Conservation (phyloP, 179 eudicot genomes). For the Silene coronaria region DNA sequence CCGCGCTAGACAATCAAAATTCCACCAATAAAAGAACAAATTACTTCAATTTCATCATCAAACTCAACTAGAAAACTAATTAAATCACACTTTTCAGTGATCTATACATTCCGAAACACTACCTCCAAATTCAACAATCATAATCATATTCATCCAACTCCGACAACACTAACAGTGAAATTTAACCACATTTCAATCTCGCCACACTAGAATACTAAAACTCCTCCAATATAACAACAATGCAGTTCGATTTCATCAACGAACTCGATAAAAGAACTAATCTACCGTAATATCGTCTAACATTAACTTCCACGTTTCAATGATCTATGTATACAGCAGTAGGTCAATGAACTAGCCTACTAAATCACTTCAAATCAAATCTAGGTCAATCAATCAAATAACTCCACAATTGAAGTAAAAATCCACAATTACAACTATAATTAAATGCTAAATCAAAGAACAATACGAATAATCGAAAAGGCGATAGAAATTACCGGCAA, state of each 20-base stretch:
- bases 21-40: not conserved
- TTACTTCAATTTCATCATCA: not conserved
- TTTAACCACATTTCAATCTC: not conserved
- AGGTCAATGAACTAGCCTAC: conserved; percentile 7
- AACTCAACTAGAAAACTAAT: not conserved
- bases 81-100: not conserved
- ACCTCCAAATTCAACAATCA: no score
- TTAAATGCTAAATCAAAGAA: not conserved
- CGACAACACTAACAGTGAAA: not conserved
- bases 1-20: not conserved
- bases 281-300: no score
- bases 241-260: not conserved
- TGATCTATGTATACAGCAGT: not conserved
- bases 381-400: not conserved
- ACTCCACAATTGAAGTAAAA: not conserved
- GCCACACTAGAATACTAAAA: not conserved
- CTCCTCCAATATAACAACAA: not conserved
- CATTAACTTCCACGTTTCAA: not conserved
- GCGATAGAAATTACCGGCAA: conserved; percentile 51
- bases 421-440: not conserved
- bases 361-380: conserved; percentile 2
- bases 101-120: no score
- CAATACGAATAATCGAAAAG: not conserved
- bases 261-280: not conserved
- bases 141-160: not conserved